Percentiles rank a stretch among this genome's conserved stretches.
Conservation (phyloP, 495 filamentous ascomycete genomes). For the Terfezia boudieri region DNA sequence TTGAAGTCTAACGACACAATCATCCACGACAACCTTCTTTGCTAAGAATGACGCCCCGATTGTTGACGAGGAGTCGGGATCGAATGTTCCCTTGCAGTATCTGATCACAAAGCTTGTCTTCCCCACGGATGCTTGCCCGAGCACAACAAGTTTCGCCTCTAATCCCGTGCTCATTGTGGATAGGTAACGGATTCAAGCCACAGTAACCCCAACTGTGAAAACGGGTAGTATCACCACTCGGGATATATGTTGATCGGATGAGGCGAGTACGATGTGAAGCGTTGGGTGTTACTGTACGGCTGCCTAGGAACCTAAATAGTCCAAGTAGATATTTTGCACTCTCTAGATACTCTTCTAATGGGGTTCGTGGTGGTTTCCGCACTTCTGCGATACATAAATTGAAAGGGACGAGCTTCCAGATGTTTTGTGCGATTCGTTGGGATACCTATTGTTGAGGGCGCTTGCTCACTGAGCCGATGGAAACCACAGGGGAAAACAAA, state of each 20-base stretch:
- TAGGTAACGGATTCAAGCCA: not conserved
- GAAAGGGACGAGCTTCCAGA: no score
- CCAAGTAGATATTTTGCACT: no score
- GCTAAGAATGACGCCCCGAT: conserved; percentile 88
- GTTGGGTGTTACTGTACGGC: no score
- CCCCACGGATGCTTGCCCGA: conserved; percentile 63
- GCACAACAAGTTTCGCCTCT: conserved; percentile 81
- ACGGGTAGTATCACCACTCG: not conserved
- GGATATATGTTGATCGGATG: not conserved
- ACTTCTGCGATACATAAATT: no score
- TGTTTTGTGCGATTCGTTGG: no score
- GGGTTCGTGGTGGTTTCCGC: no score
- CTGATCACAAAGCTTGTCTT: conserved; percentile 84
- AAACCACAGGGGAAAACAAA: no score
- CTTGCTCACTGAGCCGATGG: no score
- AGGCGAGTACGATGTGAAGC: conserved; percentile 1
- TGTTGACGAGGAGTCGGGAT: conserved; percentile 49
- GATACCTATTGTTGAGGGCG: no score
- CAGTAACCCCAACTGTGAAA: not conserved
- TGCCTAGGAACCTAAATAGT: no score
- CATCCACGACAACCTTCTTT: conserved; percentile 69
- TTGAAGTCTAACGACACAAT: conserved; percentile 24
- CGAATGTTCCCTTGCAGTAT: conserved; percentile 60
- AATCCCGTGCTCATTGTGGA: conserved; percentile 45
- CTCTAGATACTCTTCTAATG: no score